These are phyloP conservation scores for Solanum sejunctum DNA, from an alignment of 257 asterid genomes.

Conservation along the genomic window DNA sequence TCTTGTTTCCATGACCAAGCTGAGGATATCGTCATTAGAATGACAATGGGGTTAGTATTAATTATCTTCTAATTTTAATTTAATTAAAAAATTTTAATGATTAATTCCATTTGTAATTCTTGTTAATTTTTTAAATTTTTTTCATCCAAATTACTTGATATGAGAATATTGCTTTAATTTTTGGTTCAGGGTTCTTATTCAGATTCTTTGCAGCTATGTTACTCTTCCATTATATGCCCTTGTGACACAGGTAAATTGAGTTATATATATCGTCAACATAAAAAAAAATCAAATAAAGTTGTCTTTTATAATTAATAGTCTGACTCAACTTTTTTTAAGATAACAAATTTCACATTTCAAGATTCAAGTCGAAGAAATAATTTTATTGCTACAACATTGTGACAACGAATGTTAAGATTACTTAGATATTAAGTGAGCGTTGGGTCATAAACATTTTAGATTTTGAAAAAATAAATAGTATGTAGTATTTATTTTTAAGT, in stretches of 20 bases:
- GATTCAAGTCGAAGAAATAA: background rate
- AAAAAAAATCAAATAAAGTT: background rate
- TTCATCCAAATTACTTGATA: background rate
- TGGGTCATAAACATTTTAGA: background rate
- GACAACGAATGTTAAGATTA: background rate
- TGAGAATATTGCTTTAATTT: background rate
- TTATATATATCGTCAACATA: background rate
- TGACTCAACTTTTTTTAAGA: background rate
- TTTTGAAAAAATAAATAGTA: background rate
- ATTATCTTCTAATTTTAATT: background rate
- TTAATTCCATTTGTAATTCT: background rate
- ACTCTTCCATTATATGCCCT: conserved; percentile 94
- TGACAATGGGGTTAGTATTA: conserved; percentile 67
- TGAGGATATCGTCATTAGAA: conserved; percentile 70
- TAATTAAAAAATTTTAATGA: background rate
- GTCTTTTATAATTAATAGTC: background rate
- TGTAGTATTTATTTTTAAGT: background rate
- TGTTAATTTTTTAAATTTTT: background rate
- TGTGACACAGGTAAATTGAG: conserved; percentile 69
- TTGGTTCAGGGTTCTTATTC: conserved; percentile 48
- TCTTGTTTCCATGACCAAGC: conserved; percentile 73
- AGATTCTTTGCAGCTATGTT: conserved; percentile 77
- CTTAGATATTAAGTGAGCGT: background rate
- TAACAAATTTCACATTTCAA: background rate
- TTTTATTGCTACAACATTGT: background rate